phyloP scores from a whole-genome alignment of 495 filamentous ascomycete species.

The Chaetomium cochliodes region DNA sequence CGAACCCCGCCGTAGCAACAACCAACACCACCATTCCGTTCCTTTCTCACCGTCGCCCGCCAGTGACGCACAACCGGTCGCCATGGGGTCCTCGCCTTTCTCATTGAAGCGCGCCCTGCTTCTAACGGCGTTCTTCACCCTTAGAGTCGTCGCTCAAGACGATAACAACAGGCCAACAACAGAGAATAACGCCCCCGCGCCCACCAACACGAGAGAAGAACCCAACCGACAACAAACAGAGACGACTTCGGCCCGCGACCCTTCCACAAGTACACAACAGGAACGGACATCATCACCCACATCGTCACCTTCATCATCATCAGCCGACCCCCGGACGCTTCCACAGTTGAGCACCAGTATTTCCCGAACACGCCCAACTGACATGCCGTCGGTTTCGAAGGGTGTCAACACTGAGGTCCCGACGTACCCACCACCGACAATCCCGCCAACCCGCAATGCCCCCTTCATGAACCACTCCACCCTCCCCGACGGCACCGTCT shows the following conservation, averaged over 20 bases:
- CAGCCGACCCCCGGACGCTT: background rate
- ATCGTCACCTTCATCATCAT: conserved; percentile 3
- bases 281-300: background rate
- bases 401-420: conserved; percentile 34
- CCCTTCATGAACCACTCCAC: conserved; percentile 95
- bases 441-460: conserved; percentile 79
- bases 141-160: conserved; percentile 39
- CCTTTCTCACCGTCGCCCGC: background rate
- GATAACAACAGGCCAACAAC: conserved; percentile 14
- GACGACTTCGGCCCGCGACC: conserved; percentile 1
- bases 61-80: conserved; percentile 6
- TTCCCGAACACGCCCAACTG: background rate
- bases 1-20: background rate
- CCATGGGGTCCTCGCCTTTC: conserved; percentile 32
- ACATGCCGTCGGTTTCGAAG: conserved; percentile 30
- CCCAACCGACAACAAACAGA: background rate
- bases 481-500: conserved; percentile 90
- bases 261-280: background rate
- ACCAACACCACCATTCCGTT: background rate
- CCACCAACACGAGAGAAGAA: background rate
- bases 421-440: conserved; percentile 60
- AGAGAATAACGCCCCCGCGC: conserved; percentile 6
- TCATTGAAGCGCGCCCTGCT: conserved; percentile 41
- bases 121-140: conserved; percentile 35
- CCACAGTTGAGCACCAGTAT: conserved; percentile 9